phyloP scores from a whole-genome alignment of 1,284 basidiomycete genomes.

The Ganoderma boninense region DNA sequence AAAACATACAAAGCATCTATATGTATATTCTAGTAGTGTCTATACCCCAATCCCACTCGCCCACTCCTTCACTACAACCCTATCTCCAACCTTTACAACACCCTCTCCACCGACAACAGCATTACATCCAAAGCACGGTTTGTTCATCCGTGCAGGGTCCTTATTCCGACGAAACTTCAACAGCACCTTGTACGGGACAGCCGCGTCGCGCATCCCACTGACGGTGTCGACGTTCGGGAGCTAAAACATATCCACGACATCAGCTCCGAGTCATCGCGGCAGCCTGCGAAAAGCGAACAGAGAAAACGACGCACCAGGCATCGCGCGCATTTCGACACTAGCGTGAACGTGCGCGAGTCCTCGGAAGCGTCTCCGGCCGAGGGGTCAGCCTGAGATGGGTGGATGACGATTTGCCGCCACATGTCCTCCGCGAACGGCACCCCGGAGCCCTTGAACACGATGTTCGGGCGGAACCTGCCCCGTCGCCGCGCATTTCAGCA shows the following conservation, averaged over 20 bases:
- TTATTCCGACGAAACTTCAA: constrained; percentile 71
- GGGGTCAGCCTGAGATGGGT: constrained; percentile 31
- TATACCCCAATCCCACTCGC: constrained; percentile 31
- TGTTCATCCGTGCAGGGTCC: constrained; percentile 54
- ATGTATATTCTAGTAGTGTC: not conserved
- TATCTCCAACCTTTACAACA: constrained; percentile 63
- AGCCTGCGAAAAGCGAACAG: not conserved
- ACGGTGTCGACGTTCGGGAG: constrained; percentile 75
- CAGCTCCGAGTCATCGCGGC: not conserved
- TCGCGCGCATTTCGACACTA: constrained; percentile 73
- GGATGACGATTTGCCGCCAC: constrained; percentile 65
- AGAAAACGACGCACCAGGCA: constrained; percentile 68
- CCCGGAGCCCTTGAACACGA: constrained; percentile 66
- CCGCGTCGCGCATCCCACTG: constrained; percentile 71
- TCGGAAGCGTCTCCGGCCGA: constrained; percentile 21
- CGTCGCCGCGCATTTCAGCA: no score
- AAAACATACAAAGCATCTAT: no score
- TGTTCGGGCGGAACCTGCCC: constrained; percentile 75
- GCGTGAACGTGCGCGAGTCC: constrained; percentile 51
- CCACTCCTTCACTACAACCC: constrained; percentile 57
- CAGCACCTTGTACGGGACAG: constrained; percentile 77
- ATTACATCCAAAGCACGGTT: constrained; percentile 72
- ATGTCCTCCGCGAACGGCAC: constrained; percentile 59
- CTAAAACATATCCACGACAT: constrained; percentile 44
- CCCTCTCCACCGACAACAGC: constrained; percentile 58